Conservation (phyloP, 2,329 filamentous ascomycete species). For the Colletotrichum sp. region DNA sequence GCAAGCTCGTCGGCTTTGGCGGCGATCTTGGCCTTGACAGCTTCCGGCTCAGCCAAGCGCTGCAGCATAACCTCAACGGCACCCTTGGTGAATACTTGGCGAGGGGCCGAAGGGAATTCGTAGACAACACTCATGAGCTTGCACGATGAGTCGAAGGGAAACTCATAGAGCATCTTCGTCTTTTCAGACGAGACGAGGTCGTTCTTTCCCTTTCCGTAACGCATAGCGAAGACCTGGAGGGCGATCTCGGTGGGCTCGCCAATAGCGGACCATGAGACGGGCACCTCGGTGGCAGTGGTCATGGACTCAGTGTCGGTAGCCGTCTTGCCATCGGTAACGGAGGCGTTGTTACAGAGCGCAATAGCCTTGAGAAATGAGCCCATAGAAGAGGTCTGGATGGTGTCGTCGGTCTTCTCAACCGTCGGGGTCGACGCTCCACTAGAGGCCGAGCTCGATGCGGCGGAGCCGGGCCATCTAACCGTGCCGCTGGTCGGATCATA, state of each 20-base stretch:
- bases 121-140: slow-evolving; percentile 80
- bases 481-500: slow-evolving; percentile 65
- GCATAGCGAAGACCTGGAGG: slow-evolving; percentile 74
- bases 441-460: slow-evolving; percentile 35
- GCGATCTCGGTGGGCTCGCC: slow-evolving; percentile 78
- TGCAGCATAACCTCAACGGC: slow-evolving; percentile 63
- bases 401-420: slow-evolving; percentile 28
- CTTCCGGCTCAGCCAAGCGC: slow-evolving; percentile 51
- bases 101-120: slow-evolving; percentile 32
- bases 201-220: slow-evolving; percentile 61
- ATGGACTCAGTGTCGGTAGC: slow-evolving; percentile 50
- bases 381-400: slow-evolving; percentile 37
- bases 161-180: slow-evolving; percentile 63
- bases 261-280: slow-evolving; percentile 57
- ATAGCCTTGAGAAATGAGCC: slow-evolving; percentile 58
- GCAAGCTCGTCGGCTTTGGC: slow-evolving; percentile 61
- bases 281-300: slow-evolving; percentile 45
- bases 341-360: slow-evolving; percentile 66
- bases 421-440: slow-evolving; percentile 25
- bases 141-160: slow-evolving; percentile 75
- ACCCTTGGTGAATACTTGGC: slow-evolving; percentile 61
- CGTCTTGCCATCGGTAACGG: slow-evolving; percentile 49
- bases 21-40: slow-evolving; percentile 50
- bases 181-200: slow-evolving; percentile 33
- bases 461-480: slow-evolving; percentile 48